Conservation (phyloP, 2,329 filamentous ascomycete genomes). For the Pyrenochaeta sp. region DNA sequence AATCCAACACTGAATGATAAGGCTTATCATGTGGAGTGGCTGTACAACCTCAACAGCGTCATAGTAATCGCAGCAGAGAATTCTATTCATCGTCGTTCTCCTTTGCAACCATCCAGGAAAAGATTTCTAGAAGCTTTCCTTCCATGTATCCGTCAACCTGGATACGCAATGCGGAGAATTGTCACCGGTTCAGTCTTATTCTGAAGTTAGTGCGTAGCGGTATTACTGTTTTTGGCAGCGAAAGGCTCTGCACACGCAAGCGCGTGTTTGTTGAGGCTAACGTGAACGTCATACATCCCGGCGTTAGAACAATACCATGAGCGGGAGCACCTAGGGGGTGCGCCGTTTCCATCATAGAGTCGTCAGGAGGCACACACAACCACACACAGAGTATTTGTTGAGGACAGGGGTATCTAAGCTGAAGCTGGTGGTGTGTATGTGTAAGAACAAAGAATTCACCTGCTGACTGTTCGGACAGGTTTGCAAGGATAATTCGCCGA, state of each 20-base stretch:
- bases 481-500: background rate
- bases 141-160: background rate
- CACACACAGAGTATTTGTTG: background rate
- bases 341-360: too few relatives aligned
- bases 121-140: background rate
- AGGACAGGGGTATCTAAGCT: background rate
- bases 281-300: too few relatives aligned
- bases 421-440: background rate
- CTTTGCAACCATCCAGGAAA: background rate
- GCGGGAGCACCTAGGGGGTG: too few relatives aligned
- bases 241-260: too few relatives aligned
- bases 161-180: background rate
- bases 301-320: too few relatives aligned
- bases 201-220: background rate
- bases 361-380: background rate
- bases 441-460: background rate
- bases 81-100: background rate
- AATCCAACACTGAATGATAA: too few relatives aligned
- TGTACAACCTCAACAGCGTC: background rate
- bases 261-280: too few relatives aligned
- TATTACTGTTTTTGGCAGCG: background rate
- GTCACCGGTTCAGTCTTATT: background rate
- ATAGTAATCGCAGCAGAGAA: background rate
- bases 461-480: background rate
- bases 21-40: too few relatives aligned